Conservation (phyloP, 495 filamentous ascomycete species). For the Podospora sp. region DNA sequence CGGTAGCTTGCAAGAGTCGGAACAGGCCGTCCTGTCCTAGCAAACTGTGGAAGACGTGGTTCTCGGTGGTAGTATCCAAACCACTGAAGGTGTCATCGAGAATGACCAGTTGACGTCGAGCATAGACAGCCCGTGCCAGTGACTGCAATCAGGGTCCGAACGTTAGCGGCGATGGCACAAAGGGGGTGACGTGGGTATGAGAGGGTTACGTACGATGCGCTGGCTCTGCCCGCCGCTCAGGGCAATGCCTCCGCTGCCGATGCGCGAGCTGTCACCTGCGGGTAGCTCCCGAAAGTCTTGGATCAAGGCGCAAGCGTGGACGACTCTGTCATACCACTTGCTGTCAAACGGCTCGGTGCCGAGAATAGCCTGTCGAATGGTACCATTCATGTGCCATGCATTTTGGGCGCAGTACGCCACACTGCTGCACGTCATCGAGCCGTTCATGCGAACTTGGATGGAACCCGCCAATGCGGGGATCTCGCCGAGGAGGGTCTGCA, state of each 20-base stretch:
- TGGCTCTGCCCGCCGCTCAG: conserved; percentile 47
- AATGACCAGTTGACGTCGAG: conserved; percentile 26
- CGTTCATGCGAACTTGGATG: conserved; percentile 18
- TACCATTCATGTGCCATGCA: conserved; percentile 42
- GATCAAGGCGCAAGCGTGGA: conserved; percentile 41
- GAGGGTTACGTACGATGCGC: conserved; percentile 33
- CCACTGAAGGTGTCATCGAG: conserved; percentile 47
- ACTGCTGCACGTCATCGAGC: conserved; percentile 23
- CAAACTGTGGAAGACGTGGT: conserved; percentile 58
- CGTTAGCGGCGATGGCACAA: too few species aligned
- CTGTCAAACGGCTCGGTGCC: conserved; percentile 33
- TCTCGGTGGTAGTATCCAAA: conserved; percentile 61
- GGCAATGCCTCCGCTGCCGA: conserved; percentile 40
- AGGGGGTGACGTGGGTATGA: not conserved
- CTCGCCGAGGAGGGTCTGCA: conserved; percentile 62
- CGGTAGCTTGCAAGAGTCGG: conserved; percentile 50
- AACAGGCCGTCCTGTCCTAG: conserved; percentile 49
- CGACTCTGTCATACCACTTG: conserved; percentile 44
- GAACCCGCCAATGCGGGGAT: conserved; percentile 44
- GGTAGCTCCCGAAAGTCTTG: conserved; percentile 40
- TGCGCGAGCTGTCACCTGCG: conserved; percentile 35
- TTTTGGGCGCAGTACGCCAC: conserved; percentile 39
- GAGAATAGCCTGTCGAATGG: conserved; percentile 42
- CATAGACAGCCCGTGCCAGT: conserved; percentile 31
- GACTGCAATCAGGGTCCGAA: conserved; percentile 19